Percentiles rank a stretch among this genome's conserved stretches.
phyloP scores from a whole-genome alignment of 1,139 yeast species.

The Debaryomycetaceae sp. region DNA sequence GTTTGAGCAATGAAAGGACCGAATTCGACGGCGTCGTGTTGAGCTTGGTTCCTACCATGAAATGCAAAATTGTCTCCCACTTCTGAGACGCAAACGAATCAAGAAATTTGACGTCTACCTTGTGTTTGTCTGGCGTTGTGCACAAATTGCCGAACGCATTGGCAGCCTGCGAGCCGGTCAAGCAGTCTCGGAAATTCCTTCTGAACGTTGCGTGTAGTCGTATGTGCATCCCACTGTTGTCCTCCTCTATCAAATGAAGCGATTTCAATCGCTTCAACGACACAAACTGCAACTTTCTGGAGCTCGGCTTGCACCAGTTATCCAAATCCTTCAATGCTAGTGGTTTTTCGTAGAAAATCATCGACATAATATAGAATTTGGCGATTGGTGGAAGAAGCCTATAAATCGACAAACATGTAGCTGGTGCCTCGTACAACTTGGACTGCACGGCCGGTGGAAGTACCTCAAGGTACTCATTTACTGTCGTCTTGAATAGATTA shows the following conservation, averaged over 20 bases:
- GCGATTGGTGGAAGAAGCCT: slow-evolving; percentile 86
- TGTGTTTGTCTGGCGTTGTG: slow-evolving; percentile 32
- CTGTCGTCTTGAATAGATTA: slow-evolving; percentile 64
- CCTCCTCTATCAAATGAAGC: slow-evolving; percentile 71
- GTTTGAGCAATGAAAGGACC: slow-evolving; percentile 60
- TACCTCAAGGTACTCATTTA: slow-evolving; percentile 85
- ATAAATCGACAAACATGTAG: slow-evolving; percentile 89
- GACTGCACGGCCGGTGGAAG: slow-evolving; percentile 82
- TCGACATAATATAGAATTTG: slow-evolving; percentile 81
- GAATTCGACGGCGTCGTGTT: slow-evolving; percentile 64
- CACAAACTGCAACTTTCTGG: slow-evolving; percentile 60
- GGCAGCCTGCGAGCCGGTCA: slow-evolving; percentile 68
- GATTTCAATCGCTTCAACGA: slow-evolving; percentile 75
- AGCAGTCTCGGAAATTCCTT: slow-evolving; percentile 71
- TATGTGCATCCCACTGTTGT: slow-evolving; percentile 49
- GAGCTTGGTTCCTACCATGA: slow-evolving; percentile 91
- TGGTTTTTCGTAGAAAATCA: slow-evolving; percentile 79
- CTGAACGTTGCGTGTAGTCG: slow-evolving; percentile 73
- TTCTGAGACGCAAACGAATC: slow-evolving; percentile 79
- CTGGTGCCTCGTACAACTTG: slow-evolving; percentile 75
- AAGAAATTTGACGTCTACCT: slow-evolving; percentile 60
- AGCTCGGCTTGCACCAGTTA: slow-evolving; percentile 66
- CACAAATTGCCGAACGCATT: slow-evolving; percentile 45
- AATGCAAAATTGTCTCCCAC: slow-evolving; percentile 95
- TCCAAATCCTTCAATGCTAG: slow-evolving; percentile 66